Evolutionary conservation across 2,329 filamentous ascomycete species (phyloP), one percentile per base, ranked within the genome.

Genomic region (Xylaria sp.): DNA sequence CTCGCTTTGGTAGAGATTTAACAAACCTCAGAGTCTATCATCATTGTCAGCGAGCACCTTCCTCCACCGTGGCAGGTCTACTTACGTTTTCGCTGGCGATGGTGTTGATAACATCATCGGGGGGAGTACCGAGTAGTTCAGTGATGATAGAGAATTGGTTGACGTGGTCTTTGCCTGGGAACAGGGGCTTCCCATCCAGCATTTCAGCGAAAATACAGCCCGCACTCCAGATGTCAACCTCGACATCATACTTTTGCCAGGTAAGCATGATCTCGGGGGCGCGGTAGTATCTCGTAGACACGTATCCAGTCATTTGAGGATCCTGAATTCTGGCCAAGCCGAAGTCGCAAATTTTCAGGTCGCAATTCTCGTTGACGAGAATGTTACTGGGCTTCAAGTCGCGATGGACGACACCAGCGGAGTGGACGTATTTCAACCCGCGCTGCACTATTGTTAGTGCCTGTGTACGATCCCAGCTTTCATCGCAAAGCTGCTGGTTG

Each of bases 71-170:
- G 18, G 28, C 12, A 25, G 13, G 20, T 41, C 48, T 50, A 78
- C 92, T 84, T 81, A 95, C 93, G 80, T 99, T 99, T 83, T 98
- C 96, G 80, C 95, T 98, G 76, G 95, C 97, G 80, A 99, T 99
- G 51, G 94, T 97, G 84, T 97, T 92, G 80, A 99, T 98, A 77
- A 99, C 96, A 87, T 99, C 96, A 81, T 98, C 94, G 44, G 96
- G 96, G 12, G 96, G 96, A 41, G 96, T 98, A 56, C 96, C 96
- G 52, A 99, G 88, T 48, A 99, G 88, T 81, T 99, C 96, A 23
- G 96, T 99, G 81, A 99, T 99, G 85, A 99, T 99, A 74, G 94
- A 98, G 83, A 99, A 99, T 81, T 99, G 96, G 84, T 99, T 97
- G 82, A 99, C 96, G 80, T 99, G 96, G 80, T 99, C 96, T 85